A percentile compares a stretch with the other conserved stretches of the same genome.
phyloP scores from a whole-genome alignment of 1,139 yeast genomes.

The Yamadazyma atmosphaerica region DNA sequence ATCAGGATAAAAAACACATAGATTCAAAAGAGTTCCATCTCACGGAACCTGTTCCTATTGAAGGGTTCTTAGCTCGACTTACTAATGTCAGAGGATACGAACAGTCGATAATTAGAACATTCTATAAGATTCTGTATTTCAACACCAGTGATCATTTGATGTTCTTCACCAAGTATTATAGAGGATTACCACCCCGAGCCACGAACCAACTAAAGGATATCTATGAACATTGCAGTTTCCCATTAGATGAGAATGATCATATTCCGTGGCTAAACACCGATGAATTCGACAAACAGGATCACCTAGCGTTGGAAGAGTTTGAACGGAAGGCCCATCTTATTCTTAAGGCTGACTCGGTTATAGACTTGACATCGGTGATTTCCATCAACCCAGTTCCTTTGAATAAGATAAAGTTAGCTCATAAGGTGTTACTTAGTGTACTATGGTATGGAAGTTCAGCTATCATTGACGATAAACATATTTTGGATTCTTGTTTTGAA shows the following conservation, averaged over 20 bases:
- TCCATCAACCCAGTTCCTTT: constrained; percentile 31
- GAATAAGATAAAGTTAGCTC: constrained; percentile 26
- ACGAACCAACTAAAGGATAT: constrained; percentile 26
- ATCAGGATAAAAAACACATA: constrained; percentile 7
- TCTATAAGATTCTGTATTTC: constrained; percentile 60
- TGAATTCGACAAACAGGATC: constrained; percentile 49
- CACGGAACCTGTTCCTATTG: constrained; percentile 57
- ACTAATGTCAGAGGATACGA: constrained; percentile 53
- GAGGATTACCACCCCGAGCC: constrained; percentile 65
- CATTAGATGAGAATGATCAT: constrained; percentile 47
- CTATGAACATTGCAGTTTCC: constrained; percentile 53
- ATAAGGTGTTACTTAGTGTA: constrained; percentile 38
- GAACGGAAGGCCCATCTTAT: constrained; percentile 61
- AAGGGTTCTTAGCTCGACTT: constrained; percentile 70
- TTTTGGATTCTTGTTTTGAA: constrained; percentile 51
- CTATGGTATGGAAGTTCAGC: constrained; percentile 43
- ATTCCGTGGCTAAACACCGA: constrained; percentile 60
- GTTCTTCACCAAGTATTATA: constrained; percentile 54
- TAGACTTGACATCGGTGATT: constrained; percentile 57
- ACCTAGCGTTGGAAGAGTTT: constrained; percentile 58
- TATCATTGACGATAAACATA: constrained; percentile 27
- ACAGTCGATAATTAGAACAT: constrained; percentile 40
- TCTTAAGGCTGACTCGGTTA: constrained; percentile 56
- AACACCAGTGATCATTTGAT: constrained; percentile 62
- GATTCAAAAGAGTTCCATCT: neutral